phyloP scores from a whole-genome alignment of 306 rosid genomes.

The Prunus salicina region DNA sequence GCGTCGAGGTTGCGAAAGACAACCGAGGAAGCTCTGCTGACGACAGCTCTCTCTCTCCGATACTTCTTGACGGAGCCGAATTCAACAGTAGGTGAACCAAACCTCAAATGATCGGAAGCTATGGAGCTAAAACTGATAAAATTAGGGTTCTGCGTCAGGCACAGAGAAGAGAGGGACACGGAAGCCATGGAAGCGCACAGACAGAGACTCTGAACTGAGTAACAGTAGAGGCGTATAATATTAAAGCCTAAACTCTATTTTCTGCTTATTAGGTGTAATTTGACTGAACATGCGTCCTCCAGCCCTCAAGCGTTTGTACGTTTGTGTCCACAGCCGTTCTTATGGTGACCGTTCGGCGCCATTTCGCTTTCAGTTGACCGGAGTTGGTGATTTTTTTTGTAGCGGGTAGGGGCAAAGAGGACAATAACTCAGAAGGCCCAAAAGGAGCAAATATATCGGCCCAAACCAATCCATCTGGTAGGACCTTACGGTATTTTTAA shows the following conservation, averaged over 20 bases:
- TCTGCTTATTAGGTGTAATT: not conserved
- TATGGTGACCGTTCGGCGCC: conserved; percentile 56
- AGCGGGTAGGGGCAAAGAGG: not conserved
- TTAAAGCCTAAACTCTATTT: not conserved
- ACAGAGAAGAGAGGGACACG: conserved; percentile 46
- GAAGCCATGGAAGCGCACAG: conserved; percentile 59
- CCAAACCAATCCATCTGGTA: no score
- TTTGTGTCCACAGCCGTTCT: conserved; percentile 48
- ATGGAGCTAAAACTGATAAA: conserved; percentile 23
- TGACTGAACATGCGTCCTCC: not conserved
- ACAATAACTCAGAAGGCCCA: not conserved
- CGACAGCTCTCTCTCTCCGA: conserved; percentile 13
- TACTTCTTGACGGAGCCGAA: conserved; percentile 28
- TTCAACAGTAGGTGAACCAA: conserved; percentile 20
- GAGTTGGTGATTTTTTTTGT: not conserved
- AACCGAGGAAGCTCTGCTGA: conserved; percentile 59
- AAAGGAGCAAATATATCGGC: not conserved
- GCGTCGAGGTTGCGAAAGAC: conserved; percentile 80
- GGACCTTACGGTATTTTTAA: no score
- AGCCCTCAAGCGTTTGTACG: conserved; percentile 2
- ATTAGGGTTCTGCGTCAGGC: conserved; percentile 34
- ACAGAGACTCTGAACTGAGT: not conserved
- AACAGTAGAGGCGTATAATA: not conserved
- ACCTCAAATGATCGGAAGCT: conserved; percentile 29
- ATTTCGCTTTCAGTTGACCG: conserved; percentile 71